Evolutionary conservation across 2,329 filamentous ascomycete species (phyloP).

Genomic region (Cercospora beticola): DNA sequence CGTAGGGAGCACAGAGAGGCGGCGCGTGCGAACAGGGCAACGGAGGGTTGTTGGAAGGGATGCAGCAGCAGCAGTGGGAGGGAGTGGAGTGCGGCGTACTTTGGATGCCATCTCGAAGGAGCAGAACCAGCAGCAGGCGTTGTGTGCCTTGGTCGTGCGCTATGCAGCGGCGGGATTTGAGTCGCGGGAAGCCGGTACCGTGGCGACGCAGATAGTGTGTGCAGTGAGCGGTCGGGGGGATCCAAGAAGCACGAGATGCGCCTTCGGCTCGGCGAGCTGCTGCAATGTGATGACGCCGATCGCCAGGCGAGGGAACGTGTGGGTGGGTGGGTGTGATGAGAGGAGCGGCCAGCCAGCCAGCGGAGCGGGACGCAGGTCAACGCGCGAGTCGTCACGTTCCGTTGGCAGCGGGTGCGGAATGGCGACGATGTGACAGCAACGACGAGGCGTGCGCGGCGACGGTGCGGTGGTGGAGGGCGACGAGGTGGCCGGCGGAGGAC

Average conservation of each 20-base stretch:
- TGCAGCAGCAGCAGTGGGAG: not conserved
- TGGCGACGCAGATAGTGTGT: conserved; percentile 3
- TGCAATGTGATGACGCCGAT: conserved; percentile 4
- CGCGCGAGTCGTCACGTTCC: not conserved
- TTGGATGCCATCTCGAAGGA: conserved; percentile 37
- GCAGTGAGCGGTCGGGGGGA: not conserved
- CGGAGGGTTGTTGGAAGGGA: not conserved
- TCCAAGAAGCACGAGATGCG: not conserved
- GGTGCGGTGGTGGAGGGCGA: not conserved
- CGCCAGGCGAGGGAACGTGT: not conserved
- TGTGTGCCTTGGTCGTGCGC: conserved; percentile 5
- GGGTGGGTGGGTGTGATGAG: not conserved
- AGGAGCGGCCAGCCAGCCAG: not conserved
- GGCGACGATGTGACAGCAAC: not conserved
- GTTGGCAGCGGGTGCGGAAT: not conserved
- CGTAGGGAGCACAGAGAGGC: conserved; percentile 3
- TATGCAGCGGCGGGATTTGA: conserved; percentile 12
- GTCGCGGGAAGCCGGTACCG: conserved; percentile 13
- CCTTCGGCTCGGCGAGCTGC: conserved; percentile 1
- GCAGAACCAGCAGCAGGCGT: not conserved
- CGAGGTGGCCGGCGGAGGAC: not conserved
- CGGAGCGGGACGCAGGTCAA: not conserved
- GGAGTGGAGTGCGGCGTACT: conserved; percentile 27
- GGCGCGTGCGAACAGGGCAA: conserved; percentile 13
- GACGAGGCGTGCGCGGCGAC: not conserved